Evolutionary conservation across 1,139 yeast genomes (phyloP).

Genomic region (Saccharomyces hybrid): DNA sequence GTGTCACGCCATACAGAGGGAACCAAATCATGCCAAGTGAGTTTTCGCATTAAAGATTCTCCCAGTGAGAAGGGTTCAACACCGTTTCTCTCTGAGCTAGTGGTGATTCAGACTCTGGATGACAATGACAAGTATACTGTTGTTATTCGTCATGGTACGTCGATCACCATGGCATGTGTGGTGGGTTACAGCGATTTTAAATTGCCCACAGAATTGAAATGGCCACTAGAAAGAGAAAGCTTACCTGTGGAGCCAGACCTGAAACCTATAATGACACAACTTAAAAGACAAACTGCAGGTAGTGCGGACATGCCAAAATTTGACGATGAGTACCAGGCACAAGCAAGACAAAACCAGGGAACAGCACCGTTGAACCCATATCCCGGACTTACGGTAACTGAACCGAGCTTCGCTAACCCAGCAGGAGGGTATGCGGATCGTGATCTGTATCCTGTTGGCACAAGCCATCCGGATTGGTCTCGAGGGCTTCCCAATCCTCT

Average conservation of each 20-base stretch:
- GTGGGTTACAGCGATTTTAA: neutral
- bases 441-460: conserved; percentile 38
- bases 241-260: neutral
- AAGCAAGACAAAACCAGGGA: conserved; percentile 2
- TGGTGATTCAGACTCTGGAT: neutral
- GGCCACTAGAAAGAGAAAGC: neutral
- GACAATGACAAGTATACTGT: neutral
- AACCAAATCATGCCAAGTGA: neutral
- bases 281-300: neutral
- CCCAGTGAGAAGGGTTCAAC: neutral
- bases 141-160: neutral
- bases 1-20: neutral
- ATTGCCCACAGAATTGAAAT: neutral
- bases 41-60: neutral
- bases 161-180: neutral
- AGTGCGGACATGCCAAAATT: conserved; percentile 44
- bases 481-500: conserved; percentile 7
- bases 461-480: conserved; percentile 29
- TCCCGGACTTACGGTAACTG: conserved; percentile 7
- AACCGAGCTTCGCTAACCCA: conserved; percentile 5
- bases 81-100: neutral
- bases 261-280: neutral
- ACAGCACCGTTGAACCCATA: conserved; percentile 8
- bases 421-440: conserved; percentile 32
- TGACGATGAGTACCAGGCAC: conserved; percentile 49